Conservation (phyloP, 2,329 filamentous ascomycete genomes). For the Paecilomyces fulvus region DNA sequence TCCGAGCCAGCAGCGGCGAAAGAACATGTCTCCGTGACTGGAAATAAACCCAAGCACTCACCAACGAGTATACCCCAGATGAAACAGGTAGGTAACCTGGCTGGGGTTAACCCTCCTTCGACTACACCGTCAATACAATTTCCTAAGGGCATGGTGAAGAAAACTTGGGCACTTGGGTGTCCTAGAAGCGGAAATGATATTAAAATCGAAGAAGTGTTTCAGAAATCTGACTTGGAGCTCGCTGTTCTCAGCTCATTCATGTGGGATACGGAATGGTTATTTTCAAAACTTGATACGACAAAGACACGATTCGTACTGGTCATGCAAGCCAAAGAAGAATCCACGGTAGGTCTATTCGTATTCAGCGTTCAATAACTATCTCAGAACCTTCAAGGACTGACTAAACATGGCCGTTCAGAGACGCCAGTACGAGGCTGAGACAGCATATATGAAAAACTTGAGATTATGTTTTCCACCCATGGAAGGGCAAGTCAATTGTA, state of each 20-base stretch:
- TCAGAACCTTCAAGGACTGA: neutral
- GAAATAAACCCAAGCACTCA: neutral
- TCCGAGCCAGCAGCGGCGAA: neutral
- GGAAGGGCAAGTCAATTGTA: slow-evolving; percentile 59
- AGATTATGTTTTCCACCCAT: slow-evolving; percentile 74
- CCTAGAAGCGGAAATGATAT: slow-evolving; percentile 61
- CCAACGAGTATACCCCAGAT: neutral
- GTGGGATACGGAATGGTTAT: slow-evolving; percentile 73
- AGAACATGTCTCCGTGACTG: too few relatives aligned
- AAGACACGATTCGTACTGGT: slow-evolving; percentile 57
- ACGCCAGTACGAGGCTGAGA: slow-evolving; percentile 30
- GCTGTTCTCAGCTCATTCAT: slow-evolving; percentile 81
- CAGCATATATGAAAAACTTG: slow-evolving; percentile 43
- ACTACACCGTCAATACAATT: slow-evolving; percentile 33
- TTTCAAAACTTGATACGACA: slow-evolving; percentile 57
- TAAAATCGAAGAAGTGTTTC: slow-evolving; percentile 77
- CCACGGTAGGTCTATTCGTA: slow-evolving; percentile 23
- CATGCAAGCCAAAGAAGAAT: slow-evolving; percentile 50
- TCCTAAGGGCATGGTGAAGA: slow-evolving; percentile 62
- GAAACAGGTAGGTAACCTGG: neutral
- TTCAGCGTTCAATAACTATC: neutral
- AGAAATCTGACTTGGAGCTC: slow-evolving; percentile 61
- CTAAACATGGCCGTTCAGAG: slow-evolving; percentile 19
- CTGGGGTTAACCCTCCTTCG: neutral
- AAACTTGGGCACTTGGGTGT: slow-evolving; percentile 65